phyloP scores from a whole-genome alignment of 345 rosid species.

The Salix exigua region DNA sequence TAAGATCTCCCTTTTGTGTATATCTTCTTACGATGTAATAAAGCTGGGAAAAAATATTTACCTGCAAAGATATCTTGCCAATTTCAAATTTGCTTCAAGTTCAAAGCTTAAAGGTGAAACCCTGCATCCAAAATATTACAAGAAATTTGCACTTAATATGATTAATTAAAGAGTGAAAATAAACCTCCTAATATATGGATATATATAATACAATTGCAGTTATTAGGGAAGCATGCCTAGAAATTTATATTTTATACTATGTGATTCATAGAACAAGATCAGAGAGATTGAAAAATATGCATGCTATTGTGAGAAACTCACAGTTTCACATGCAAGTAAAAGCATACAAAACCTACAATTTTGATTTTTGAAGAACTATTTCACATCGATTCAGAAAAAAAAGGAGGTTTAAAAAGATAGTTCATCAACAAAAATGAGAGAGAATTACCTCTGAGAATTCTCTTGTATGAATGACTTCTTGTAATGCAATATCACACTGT shows the following conservation, averaged over 20 bases:
- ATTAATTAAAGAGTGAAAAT: not conserved
- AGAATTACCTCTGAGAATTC: constrained; percentile 73
- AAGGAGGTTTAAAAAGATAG: not conserved
- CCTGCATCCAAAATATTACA: constrained; percentile 42
- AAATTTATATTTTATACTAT: not conserved
- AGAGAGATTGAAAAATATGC: not conserved
- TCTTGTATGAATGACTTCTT: constrained; percentile 93
- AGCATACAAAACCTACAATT: not conserved
- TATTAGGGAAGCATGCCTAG: not conserved
- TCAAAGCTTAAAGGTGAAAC: constrained; percentile 98
- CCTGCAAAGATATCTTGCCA: constrained; percentile 99
- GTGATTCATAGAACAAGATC: not conserved
- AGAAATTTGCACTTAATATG: constrained; percentile 13
- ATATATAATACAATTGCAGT: not conserved
- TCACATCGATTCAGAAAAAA: not conserved
- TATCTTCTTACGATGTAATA: not conserved
- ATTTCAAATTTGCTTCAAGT: constrained; percentile 86
- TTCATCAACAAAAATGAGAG: not conserved
- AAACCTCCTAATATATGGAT: not conserved
- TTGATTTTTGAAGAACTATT: not conserved
- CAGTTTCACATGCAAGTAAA: not conserved
- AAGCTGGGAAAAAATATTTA: constrained; percentile 14
- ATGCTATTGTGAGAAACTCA: not conserved
- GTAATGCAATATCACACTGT: constrained; percentile 73
- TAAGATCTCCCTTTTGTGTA: not conserved